Base-by-base conservation (phyloP, 1,284 basidiomycete species). In the Puccinia polysora region DNA sequence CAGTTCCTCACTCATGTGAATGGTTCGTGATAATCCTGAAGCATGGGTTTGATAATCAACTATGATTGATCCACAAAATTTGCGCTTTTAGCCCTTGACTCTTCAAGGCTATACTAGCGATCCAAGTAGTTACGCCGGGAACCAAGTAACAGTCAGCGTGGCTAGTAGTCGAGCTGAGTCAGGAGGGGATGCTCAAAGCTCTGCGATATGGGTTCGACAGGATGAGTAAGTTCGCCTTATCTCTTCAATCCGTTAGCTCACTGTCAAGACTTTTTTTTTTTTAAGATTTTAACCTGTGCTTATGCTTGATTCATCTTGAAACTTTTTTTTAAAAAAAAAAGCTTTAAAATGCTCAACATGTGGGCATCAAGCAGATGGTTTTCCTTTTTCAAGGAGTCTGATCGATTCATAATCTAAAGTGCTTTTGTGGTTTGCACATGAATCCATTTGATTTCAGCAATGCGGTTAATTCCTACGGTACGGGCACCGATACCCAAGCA, bases 401-500 rank as follows among this genome's bases (percentile, higher is more conserved):
- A 14, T 8, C 40, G 8, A 18, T 18, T 43, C 18, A 18, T 43
- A 43, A 43, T 8, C 18, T 43, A n/a, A n/a, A n/a, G n/a, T n/a
- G n/a, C n/a, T 43, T 43, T 43, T 43, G 8, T 18, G 40, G 8
- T 43, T 43, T 43, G 40, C 18, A 8, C 40, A 43, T 62, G 59
- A 62, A 45, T 5, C 28, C 12, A 20, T 20, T 47, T 2, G n/a
- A n/a, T 23, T 6, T 18, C 38, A 70, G 68, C 30, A 70, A 70
- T 32, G 30, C 62, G 56, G 47, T 70, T 12, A 70, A 70, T 52
- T 25, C 20, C 20, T 70, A 38, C 53, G 68, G 68, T 36, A 52
- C 55, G 8, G 68, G 68, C 32, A 70, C 56, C n/a, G 20, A 70
- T 62, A 70, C 68, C 50, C 68, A 70, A 50, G 68, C 68, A 38